Evolutionary conservation across 192 early-diverging fungal genomes (phyloP).

Genomic region (Podila horticola): DNA sequence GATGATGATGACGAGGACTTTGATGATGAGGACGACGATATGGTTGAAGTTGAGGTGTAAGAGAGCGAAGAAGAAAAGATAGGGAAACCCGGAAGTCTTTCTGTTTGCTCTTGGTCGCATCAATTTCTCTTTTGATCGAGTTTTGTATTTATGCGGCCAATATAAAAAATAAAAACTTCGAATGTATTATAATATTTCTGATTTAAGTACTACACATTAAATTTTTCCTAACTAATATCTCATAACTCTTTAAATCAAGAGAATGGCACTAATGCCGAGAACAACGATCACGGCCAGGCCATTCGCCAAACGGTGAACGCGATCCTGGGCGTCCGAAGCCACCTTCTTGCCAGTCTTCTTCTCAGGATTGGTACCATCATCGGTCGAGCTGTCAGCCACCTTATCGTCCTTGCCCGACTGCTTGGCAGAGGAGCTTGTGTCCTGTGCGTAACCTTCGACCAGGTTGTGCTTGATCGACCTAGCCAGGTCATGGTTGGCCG

Average conservation of each 20-base stretch:
- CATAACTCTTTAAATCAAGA: no score
- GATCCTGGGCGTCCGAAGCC: no score
- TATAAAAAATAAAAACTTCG: neutral
- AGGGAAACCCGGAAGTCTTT: neutral
- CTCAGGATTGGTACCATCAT: no score
- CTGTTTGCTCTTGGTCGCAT: neutral
- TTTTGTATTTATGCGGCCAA: neutral
- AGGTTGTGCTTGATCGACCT: conserved; percentile 20
- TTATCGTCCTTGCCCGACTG: no score
- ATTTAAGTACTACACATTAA: no score
- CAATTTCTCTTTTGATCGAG: neutral
- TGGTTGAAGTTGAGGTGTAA: conserved; percentile 24
- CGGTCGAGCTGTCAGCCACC: no score
- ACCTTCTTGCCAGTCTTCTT: no score
- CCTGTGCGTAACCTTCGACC: conserved; percentile 9
- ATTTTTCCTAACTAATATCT: no score
- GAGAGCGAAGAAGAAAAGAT: neutral
- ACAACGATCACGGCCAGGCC: no score
- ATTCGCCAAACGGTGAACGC: no score
- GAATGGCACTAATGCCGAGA: no score
- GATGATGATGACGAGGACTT: conserved; percentile 59
- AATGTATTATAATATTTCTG: no score
- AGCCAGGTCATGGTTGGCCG: conserved; percentile 29
- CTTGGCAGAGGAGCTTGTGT: neutral
- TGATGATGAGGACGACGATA: conserved; percentile 43